Percentiles rank a stretch among this genome's conserved stretches.
These are phyloP conservation scores for Penicillium verrucosum DNA, from an alignment of 2,329 filamentous ascomycete species.

Conservation along the genomic window DNA sequence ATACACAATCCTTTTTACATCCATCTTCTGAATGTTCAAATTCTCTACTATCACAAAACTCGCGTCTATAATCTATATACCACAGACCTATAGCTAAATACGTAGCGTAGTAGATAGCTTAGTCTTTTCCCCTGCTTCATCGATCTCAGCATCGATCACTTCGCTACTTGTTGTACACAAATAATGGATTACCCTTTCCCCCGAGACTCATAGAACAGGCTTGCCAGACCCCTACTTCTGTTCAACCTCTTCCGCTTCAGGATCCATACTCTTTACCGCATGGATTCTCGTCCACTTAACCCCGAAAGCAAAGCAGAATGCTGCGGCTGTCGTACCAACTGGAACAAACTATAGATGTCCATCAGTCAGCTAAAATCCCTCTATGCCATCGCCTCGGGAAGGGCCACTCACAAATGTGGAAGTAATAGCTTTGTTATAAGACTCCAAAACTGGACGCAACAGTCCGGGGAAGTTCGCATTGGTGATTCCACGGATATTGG, in stretches of 20 bases:
- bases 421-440: background rate
- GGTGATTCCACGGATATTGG: background rate
- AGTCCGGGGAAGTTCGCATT: background rate
- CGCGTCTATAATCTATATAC: background rate
- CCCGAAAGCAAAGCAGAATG: background rate
- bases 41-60: background rate
- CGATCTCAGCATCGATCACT: background rate
- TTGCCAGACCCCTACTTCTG: background rate
- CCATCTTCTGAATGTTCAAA: too few relatives aligned
- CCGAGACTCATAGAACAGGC: background rate
- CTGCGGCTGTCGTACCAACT: background rate
- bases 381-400: background rate
- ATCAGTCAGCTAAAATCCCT: background rate
- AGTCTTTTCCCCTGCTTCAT: background rate
- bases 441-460: background rate
- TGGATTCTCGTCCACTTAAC: background rate
- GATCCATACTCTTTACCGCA: background rate
- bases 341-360: background rate
- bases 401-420: background rate
- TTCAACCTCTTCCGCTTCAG: background rate
- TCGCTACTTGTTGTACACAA: background rate
- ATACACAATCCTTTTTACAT: too few relatives aligned
- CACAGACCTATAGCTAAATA: background rate
- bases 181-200: background rate
- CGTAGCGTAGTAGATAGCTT: background rate